Evolutionary conservation across 1,139 yeast species (phyloP).

Genomic region (Lodderomyces parapsilosis): DNA sequence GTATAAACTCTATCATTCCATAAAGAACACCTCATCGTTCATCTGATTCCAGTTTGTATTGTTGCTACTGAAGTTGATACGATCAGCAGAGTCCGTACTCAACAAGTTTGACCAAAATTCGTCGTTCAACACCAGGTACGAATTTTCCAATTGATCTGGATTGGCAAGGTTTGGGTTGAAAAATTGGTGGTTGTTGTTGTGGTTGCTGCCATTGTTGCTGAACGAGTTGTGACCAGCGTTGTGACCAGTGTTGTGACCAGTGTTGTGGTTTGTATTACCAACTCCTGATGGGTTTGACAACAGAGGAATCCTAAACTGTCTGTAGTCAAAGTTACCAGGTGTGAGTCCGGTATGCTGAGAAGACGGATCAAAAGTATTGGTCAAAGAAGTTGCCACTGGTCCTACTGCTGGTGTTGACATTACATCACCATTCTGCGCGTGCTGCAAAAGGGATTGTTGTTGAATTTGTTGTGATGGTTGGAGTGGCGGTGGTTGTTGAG

Average conservation of each 20-base stretch:
- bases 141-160: constrained; percentile 27
- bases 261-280: too few species aligned
- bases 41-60: constrained; percentile 15
- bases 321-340: constrained; percentile 1
- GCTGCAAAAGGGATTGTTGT: constrained; percentile 1
- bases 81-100: constrained; percentile 31
- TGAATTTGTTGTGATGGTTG: constrained; percentile 2
- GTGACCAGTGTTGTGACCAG: background rate
- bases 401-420: background rate
- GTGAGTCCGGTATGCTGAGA: background rate
- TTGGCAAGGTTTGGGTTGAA: constrained; percentile 10
- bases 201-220: constrained; percentile 1
- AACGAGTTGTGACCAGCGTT: background rate
- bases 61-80: constrained; percentile 35
- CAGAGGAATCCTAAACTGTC: constrained; percentile 3
- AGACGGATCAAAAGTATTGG: background rate
- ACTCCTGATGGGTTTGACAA: background rate
- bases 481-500: background rate
- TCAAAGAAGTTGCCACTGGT: background rate
- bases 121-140: constrained; percentile 27
- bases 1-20: constrained; percentile 15
- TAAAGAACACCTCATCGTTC: constrained; percentile 32
- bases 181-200: background rate
- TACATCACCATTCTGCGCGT: background rate
- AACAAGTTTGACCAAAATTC: constrained; percentile 47